Conservation (phyloP, 768 basidiomycete species). For the Ramaria sp. region DNA sequence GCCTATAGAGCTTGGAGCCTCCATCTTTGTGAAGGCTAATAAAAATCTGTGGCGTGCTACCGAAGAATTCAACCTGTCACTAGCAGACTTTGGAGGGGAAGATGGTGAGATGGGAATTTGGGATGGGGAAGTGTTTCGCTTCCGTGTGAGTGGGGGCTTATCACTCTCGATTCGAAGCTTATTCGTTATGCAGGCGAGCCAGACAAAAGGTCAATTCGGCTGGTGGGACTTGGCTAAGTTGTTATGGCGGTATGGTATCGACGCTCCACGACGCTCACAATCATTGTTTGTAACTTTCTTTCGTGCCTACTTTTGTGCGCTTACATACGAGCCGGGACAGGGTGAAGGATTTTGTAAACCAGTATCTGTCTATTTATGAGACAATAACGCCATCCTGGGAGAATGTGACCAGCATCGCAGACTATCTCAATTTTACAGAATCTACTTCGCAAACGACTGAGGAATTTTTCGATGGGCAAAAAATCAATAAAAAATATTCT, state of each 20-base stretch:
- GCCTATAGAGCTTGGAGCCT: conserved; percentile 75
- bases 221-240: conserved; percentile 72
- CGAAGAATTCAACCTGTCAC: conserved; percentile 66
- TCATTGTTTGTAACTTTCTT: conserved; percentile 33
- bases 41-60: conserved; percentile 63
- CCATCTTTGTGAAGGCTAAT: conserved; percentile 76
- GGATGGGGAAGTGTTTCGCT: conserved; percentile 68
- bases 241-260: conserved; percentile 67
- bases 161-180: neutral
- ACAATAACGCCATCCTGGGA: conserved; percentile 47
- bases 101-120: conserved; percentile 51
- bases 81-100: conserved; percentile 33
- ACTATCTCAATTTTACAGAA: conserved; percentile 18
- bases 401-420: conserved; percentile 46
- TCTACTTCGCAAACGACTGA: conserved; percentile 39
- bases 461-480: conserved; percentile 44
- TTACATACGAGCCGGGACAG: conserved; percentile 22
- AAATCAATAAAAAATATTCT: conserved; percentile 47
- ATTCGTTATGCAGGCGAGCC: conserved; percentile 1
- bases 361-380: conserved; percentile 46
- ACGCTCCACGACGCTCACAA: conserved; percentile 46
- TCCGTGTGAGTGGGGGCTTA: conserved; percentile 36
- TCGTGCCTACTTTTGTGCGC: neutral
- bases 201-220: conserved; percentile 13
- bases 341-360: conserved; percentile 42